These are phyloP conservation scores for Arachnopeziza araneosa DNA, from an alignment of 2,329 filamentous ascomycete genomes.

Conservation along the genomic window DNA sequence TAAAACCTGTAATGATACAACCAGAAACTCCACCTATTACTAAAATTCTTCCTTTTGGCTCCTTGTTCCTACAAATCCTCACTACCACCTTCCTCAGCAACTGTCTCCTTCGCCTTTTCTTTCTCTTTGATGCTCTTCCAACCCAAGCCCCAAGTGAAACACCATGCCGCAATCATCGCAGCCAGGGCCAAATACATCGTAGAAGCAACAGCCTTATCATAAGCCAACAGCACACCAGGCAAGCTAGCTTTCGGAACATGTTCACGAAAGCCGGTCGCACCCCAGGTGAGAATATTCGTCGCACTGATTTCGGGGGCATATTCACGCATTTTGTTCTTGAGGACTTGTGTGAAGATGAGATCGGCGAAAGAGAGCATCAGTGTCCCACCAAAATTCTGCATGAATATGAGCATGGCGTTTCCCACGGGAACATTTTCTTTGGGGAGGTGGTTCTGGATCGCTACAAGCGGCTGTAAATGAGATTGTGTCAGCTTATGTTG, in stretches of 20 bases:
- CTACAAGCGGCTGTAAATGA: background rate
- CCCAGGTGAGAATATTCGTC: slow-evolving; percentile 35
- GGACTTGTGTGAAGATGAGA: slow-evolving; percentile 29
- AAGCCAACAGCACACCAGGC: slow-evolving; percentile 35
- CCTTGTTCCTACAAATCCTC: background rate
- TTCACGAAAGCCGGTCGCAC: slow-evolving; percentile 34
- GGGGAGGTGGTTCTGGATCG: slow-evolving; percentile 27
- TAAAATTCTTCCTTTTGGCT: no score
- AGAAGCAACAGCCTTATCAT: slow-evolving; percentile 29
- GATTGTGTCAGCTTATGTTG: background rate
- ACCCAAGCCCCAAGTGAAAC: slow-evolving; percentile 37
- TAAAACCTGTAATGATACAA: no score
- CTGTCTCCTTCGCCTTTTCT: slow-evolving; percentile 1
- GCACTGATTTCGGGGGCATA: slow-evolving; percentile 32
- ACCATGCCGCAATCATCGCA: slow-evolving; percentile 8
- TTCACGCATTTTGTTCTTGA: slow-evolving; percentile 29
- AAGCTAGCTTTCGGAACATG: slow-evolving; percentile 31
- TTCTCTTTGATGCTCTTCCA: slow-evolving; percentile 40
- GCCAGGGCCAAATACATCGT: slow-evolving; percentile 21
- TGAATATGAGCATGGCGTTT: slow-evolving; percentile 31
- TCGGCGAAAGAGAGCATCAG: slow-evolving; percentile 28
- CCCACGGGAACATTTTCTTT: slow-evolving; percentile 26
- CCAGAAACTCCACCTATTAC: no score
- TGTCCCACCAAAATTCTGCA: slow-evolving; percentile 27
- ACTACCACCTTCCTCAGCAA: background rate